Conservation (phyloP, 2,329 filamentous ascomycete genomes). For the Calonectria pseudoturangicola region DNA sequence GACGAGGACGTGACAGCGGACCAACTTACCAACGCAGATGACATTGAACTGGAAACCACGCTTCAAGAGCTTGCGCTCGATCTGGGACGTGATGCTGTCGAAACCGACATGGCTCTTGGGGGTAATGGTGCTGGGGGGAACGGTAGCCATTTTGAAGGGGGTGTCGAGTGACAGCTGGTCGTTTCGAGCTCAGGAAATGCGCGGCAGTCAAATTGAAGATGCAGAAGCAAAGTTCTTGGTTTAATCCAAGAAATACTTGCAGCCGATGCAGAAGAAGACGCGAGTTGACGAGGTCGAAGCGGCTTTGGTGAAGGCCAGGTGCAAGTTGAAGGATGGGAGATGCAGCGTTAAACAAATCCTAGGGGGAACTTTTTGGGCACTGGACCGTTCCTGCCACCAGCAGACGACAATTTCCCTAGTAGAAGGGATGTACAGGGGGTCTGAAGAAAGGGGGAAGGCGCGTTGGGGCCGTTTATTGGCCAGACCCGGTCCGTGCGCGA, state of each 20-base stretch:
- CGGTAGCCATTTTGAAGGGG: constrained; percentile 71
- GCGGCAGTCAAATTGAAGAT: constrained; percentile 53
- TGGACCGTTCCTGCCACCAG: constrained; percentile 62
- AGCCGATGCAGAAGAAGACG: constrained; percentile 44
- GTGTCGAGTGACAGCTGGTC: constrained; percentile 49
- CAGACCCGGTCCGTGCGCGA: constrained; percentile 53
- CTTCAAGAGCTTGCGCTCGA: constrained; percentile 99
- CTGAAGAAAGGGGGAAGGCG: constrained; percentile 65
- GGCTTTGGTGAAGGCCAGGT: constrained; percentile 53
- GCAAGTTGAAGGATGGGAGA: constrained; percentile 56
- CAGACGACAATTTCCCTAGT: constrained; percentile 70
- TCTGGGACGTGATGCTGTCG: constrained; percentile 99
- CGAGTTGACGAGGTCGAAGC: constrained; percentile 51
- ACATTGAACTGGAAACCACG: constrained; percentile 99
- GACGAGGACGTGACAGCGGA: constrained; percentile 18
- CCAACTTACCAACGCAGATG: constrained; percentile 94
- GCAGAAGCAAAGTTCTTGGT: constrained; percentile 46
- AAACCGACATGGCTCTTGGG: constrained; percentile 99
- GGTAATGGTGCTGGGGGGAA: constrained; percentile 84
- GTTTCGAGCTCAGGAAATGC: constrained; percentile 56
- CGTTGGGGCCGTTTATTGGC: constrained; percentile 58
- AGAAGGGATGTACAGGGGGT: constrained; percentile 60
- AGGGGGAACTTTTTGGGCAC: constrained; percentile 64
- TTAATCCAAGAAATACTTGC: constrained; percentile 56
- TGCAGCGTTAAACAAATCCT: constrained; percentile 54